A percentile compares a stretch with the other conserved stretches of the same genome.
These are phyloP conservation scores for Carex kokanica DNA, from an alignment of 176 grass and related monocot species.

Conservation along the genomic window DNA sequence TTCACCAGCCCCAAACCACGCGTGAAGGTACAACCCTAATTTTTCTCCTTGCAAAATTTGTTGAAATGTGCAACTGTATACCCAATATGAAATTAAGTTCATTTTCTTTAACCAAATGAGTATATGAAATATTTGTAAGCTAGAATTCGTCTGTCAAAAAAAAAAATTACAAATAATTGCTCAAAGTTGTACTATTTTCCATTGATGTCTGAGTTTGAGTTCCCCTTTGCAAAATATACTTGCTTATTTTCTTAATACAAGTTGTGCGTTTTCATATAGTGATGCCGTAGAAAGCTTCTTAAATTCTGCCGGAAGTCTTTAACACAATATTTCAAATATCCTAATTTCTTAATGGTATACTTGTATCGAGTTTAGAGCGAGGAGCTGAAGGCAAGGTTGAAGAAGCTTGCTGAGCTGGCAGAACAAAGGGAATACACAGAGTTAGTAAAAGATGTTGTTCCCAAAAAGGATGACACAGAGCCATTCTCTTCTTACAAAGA, in stretches of 20 bases:
- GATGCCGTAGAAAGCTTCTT: not conserved
- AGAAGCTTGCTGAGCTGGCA: slow-evolving; percentile 67
- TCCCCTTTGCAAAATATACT: not conserved
- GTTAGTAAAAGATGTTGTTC: slow-evolving; percentile 69
- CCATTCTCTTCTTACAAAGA: slow-evolving; percentile 95
- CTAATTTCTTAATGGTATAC: not conserved
- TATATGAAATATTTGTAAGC: not conserved
- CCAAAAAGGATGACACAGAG: slow-evolving; percentile 48
- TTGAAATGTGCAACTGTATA: not conserved
- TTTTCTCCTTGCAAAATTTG: not conserved
- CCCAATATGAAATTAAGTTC: not conserved
- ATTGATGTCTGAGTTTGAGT: not conserved
- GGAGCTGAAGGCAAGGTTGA: slow-evolving; percentile 80
- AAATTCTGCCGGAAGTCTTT: not conserved
- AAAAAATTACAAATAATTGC: not conserved
- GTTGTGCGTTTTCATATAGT: not conserved
- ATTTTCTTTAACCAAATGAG: not conserved
- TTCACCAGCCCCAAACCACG: slow-evolving; percentile 66
- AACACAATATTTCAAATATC: not conserved
- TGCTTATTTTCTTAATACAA: not conserved
- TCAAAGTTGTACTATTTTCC: not conserved
- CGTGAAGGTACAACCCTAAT: slow-evolving; percentile 47
- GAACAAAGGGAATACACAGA: slow-evolving; percentile 81
- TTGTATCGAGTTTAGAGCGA: slow-evolving; percentile 47
- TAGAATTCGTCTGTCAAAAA: not conserved